Conservation (phyloP, 108 stramenopile species). For the Seminavis robusta region DNA sequence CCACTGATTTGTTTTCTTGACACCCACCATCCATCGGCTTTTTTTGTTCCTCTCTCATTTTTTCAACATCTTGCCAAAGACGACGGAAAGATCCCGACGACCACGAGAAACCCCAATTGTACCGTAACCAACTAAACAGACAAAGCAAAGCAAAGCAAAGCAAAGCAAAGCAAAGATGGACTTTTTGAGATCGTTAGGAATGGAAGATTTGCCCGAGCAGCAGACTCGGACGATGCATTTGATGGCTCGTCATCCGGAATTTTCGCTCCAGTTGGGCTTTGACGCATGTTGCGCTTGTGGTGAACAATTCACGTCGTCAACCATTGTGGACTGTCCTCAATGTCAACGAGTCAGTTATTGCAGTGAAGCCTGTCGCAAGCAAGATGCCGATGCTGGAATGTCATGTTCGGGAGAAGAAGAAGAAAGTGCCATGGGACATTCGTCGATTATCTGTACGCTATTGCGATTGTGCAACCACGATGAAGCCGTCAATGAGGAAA, state of each 20-base stretch:
- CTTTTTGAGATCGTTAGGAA: constrained; percentile 2
- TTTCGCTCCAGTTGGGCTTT: constrained; percentile 42
- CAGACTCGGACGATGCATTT: constrained; percentile 19
- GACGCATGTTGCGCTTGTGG: constrained; percentile 52
- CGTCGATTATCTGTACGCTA: constrained; percentile 71
- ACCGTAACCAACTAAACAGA: too few relatives aligned
- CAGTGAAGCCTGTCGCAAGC: constrained; percentile 47
- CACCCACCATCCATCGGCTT: too few relatives aligned
- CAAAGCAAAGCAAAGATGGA: too few relatives aligned
- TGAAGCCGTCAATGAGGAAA: constrained; percentile 42
- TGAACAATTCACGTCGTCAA: constrained; percentile 1
- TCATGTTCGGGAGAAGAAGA: constrained; percentile 39
- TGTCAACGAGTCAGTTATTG: constrained; percentile 80
- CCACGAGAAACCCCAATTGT: too few relatives aligned
- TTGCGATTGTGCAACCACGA: constrained; percentile 68
- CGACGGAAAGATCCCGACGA: too few relatives aligned
- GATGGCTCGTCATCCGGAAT: constrained; percentile 17
- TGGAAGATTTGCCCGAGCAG: constrained; percentile 23
- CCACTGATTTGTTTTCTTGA: too few relatives aligned
- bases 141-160: too few relatives aligned
- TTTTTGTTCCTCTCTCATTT: too few relatives aligned
- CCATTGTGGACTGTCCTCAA: constrained; percentile 35
- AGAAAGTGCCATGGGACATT: constrained; percentile 67
- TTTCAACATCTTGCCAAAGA: too few relatives aligned
- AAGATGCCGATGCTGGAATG: constrained; percentile 38